These are phyloP conservation scores for Platismatia glauca DNA, from an alignment of 495 filamentous ascomycete genomes.

Conservation along the genomic window DNA sequence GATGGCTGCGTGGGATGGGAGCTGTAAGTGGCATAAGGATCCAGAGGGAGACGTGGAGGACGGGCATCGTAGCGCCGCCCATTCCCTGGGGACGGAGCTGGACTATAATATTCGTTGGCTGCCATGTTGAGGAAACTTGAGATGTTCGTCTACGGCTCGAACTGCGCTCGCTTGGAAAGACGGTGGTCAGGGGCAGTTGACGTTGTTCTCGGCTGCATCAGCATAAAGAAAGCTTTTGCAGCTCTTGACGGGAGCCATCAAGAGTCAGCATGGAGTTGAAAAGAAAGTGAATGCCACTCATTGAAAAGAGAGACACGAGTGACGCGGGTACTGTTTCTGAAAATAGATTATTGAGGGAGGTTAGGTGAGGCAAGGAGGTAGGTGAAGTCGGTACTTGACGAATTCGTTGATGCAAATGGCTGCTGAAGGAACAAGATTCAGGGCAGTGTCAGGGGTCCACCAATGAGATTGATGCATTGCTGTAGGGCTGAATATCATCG, in stretches of 20 bases:
- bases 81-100: conserved; percentile 29
- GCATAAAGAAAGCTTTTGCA: background rate
- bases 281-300: background rate
- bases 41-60: conserved; percentile 28
- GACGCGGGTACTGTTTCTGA: conserved; percentile 1
- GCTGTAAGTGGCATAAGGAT: conserved; percentile 24
- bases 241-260: background rate
- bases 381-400: too few relatives aligned
- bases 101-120: conserved; percentile 71
- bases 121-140: conserved; percentile 47
- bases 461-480: background rate
- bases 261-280: background rate
- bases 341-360: conserved; percentile 1
- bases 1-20: conserved; percentile 23
- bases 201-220: background rate
- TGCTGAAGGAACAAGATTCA: conserved; percentile 1
- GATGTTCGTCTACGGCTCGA: background rate
- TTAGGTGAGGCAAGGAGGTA: background rate
- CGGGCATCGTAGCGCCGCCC: conserved; percentile 33
- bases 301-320: background rate
- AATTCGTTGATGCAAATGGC: background rate
- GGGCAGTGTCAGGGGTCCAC: background rate
- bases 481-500: background rate
- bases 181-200: background rate
- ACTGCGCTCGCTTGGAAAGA: background rate